Evolutionary conservation across 1,139 yeast genomes (phyloP).

Genomic region (Yamadazyma dushanensis): DNA sequence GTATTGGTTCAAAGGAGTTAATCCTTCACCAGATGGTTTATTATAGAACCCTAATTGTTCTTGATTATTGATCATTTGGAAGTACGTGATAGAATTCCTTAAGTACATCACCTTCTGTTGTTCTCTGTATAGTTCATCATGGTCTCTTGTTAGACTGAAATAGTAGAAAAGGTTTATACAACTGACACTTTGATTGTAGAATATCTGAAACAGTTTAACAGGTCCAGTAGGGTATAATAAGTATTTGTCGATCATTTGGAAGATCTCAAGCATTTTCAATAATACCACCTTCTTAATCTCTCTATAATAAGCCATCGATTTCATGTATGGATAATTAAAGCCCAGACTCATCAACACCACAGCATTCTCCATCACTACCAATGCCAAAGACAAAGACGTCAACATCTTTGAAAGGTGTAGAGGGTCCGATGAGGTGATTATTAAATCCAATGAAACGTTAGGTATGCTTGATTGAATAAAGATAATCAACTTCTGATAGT

Average conservation of each 20-base stretch:
- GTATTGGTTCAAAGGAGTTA: slow-evolving; percentile 16
- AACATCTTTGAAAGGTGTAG: slow-evolving; percentile 30
- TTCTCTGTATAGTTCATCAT: slow-evolving; percentile 24
- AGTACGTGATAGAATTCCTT: slow-evolving; percentile 37
- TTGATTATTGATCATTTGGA: slow-evolving; percentile 31
- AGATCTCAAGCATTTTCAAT: slow-evolving; percentile 27
- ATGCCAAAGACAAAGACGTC: slow-evolving; percentile 29
- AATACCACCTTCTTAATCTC: slow-evolving; percentile 20
- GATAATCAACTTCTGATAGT: slow-evolving; percentile 25
- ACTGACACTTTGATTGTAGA: slow-evolving; percentile 35
- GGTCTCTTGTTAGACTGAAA: slow-evolving; percentile 24
- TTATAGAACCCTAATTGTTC: slow-evolving; percentile 17
- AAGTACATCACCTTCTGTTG: slow-evolving; percentile 37
- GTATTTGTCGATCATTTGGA: slow-evolving; percentile 26
- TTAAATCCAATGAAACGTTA: slow-evolving; percentile 17
- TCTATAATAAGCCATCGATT: slow-evolving; percentile 11
- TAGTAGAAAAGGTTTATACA: slow-evolving; percentile 37
- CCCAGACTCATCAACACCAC: slow-evolving; percentile 26
- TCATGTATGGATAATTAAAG: slow-evolving; percentile 20
- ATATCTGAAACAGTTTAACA: slow-evolving; percentile 28
- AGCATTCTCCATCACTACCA: slow-evolving; percentile 33
- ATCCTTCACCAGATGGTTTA: background rate
- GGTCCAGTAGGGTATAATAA: slow-evolving; percentile 14
- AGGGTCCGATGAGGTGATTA: slow-evolving; percentile 32
- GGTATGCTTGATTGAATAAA: slow-evolving; percentile 25